Percentiles rank a stretch among this genome's conserved stretches.
Evolutionary conservation across 352 stramenopile genomes (phyloP).

Genomic region (Poterioochromonas sp.): DNA sequence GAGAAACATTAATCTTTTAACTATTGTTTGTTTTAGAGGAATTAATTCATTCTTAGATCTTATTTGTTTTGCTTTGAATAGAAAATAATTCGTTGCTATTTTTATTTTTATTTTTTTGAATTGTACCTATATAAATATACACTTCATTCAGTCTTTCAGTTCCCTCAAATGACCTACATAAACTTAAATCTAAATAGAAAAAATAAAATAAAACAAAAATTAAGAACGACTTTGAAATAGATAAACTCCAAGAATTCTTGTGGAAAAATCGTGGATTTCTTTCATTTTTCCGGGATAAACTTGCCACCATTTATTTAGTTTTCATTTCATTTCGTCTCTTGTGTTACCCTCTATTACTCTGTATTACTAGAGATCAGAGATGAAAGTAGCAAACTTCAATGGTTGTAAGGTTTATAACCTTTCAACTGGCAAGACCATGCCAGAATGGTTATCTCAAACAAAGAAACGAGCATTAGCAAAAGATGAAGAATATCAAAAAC

Average conservation of each 20-base stretch:
- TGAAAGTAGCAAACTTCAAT: conserved; percentile 45
- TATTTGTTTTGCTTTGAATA: no score
- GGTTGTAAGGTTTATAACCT: conserved; percentile 49
- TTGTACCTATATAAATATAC: no score
- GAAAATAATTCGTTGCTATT: no score
- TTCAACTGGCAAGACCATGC: conserved; percentile 45
- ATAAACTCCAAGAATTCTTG: no score
- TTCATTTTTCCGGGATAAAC: neutral
- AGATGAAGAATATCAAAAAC: conserved; percentile 66
- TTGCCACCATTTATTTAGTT: neutral
- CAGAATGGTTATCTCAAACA: conserved; percentile 76
- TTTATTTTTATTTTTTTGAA: no score
- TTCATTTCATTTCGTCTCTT: neutral
- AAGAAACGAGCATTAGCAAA: conserved; percentile 59
- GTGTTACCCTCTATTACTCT: neutral
- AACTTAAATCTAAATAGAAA: no score
- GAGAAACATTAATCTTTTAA: neutral
- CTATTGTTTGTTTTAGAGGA: neutral
- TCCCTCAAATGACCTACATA: no score
- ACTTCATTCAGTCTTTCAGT: no score
- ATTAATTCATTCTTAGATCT: neutral
- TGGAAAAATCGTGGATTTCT: neutral
- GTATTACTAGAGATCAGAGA: conserved; percentile 7
- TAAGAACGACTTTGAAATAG: no score
- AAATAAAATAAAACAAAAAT: no score